Evolutionary conservation across 2,329 filamentous ascomycete genomes (phyloP), one percentile per base, ranked within the genome.

Genomic region (Paraphaeosphaeria sporulosa): DNA sequence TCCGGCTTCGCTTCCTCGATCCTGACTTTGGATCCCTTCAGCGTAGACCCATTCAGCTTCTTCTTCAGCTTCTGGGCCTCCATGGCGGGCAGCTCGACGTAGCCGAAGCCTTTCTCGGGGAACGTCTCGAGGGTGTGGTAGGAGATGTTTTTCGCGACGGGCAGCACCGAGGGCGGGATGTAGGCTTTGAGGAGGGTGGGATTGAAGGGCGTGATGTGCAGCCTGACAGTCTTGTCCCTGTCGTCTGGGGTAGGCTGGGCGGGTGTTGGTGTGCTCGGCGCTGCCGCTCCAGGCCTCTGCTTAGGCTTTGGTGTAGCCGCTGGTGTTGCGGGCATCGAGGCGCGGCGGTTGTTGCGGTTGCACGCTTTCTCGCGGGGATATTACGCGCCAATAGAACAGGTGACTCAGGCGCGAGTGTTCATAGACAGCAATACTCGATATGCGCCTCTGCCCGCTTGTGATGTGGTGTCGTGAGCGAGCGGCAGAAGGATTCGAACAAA

Each of bases 41-140:
- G 80, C 25, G 92, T 90, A 1, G 90, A 87, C 34, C 94, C 94
- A 82, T 97, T 91, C 52, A 98, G 85, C 81, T 95, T 98, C 80
- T 90, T 94, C 81, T 89, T 93, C 56, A 98, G 80, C 78, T 93
- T 96, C n/a, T 94, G 90, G 10, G 94, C 95, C 66, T 96, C 93
- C 78, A 87, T 86, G 3, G 76, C 80, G 0, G 94, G 94, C 40
- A 99, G 80, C 49, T 96, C 93, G 61, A 98, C 83, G 80, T 91
- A 99, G 58, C 94, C 95, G 87, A 93, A 99, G 55, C 87, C 89
- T 74, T 88, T 90, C 66, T 99, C 95, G 15, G 94, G 94, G 64
- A 96, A 97, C 0, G 94, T 94, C 73, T 93, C 87, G 66, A 97
- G 81, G 5, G 84, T 83, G 78, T 98, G 94, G 79, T 90, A 97